These are phyloP conservation scores for Penicillium sp. DNA, from an alignment of 2,329 filamentous ascomycete species.

Conservation along the genomic window DNA sequence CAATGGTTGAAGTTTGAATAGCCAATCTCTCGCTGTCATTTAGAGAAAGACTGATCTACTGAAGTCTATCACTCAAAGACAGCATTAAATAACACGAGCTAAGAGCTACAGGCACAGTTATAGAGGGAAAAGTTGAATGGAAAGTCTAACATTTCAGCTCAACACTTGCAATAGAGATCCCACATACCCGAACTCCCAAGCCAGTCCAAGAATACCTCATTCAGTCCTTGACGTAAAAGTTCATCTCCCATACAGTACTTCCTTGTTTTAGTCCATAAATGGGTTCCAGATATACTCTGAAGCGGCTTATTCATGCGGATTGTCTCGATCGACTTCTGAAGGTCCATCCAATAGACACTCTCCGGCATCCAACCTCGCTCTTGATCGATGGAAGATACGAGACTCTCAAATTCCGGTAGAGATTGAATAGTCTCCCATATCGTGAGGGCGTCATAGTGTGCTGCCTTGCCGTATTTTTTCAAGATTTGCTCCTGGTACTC, in stretches of 20 bases:
- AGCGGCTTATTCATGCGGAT: constrained; percentile 7
- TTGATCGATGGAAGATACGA: constrained; percentile 7
- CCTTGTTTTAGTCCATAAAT: background rate
- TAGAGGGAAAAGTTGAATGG: no score
- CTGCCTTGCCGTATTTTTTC: constrained; percentile 5
- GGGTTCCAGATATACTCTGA: constrained; percentile 4
- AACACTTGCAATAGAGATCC: constrained; percentile 4
- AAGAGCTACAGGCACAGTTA: no score
- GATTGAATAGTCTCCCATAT: constrained; percentile 11
- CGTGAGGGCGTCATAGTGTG: constrained; percentile 11
- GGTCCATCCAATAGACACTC: constrained; percentile 12
- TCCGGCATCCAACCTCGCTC: constrained; percentile 8
- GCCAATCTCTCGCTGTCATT: no score
- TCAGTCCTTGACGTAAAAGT: constrained; percentile 14
- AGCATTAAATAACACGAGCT: no score
- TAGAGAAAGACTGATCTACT: no score
- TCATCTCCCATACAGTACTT: constrained; percentile 16
- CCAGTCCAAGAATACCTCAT: constrained; percentile 14
- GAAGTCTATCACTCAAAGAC: no score
- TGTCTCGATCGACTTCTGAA: constrained; percentile 9
- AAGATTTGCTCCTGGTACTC: constrained; percentile 4
- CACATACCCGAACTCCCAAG: constrained; percentile 10
- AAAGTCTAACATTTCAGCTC: background rate
- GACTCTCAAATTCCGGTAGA: constrained; percentile 5
- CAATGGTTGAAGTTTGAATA: no score